Conservation (phyloP, 2,329 filamentous ascomycete species). For the Neurospora crassa region DNA sequence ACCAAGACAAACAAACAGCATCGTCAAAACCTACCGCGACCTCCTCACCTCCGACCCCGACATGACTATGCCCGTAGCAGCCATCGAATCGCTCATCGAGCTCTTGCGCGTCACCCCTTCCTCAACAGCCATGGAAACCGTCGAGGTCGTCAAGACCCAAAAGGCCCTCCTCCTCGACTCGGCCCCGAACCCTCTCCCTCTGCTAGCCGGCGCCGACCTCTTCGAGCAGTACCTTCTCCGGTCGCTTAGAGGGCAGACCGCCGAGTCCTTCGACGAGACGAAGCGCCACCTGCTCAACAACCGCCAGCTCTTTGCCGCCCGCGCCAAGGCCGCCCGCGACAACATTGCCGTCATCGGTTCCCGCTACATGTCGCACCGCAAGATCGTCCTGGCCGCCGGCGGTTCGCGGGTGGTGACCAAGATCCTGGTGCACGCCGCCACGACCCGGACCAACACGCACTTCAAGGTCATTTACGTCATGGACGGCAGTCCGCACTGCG, state of each 20-base stretch:
- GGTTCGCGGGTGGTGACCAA: slow-evolving; percentile 76
- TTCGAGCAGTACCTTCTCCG: slow-evolving; percentile 91
- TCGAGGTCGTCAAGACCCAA: slow-evolving; percentile 71
- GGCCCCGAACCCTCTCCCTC: slow-evolving; percentile 80
- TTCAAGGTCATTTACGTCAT: slow-evolving; percentile 81
- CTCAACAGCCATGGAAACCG: slow-evolving; percentile 83
- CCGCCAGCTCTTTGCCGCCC: slow-evolving; percentile 73
- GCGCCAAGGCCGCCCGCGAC: slow-evolving; percentile 76
- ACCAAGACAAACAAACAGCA: slow-evolving; percentile 26
- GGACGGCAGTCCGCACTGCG: slow-evolving; percentile 52
- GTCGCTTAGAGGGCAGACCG: slow-evolving; percentile 48
- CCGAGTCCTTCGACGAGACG: slow-evolving; percentile 62
- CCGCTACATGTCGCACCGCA: slow-evolving; percentile 68
- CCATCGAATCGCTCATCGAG: slow-evolving; percentile 56
- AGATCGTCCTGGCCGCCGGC: slow-evolving; percentile 82
- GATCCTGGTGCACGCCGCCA: slow-evolving; percentile 64
- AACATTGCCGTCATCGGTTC: slow-evolving; percentile 74
- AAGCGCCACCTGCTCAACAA: slow-evolving; percentile 78
- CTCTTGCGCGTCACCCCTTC: slow-evolving; percentile 72
- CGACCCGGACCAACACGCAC: slow-evolving; percentile 42
- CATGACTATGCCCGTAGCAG: slow-evolving; percentile 86
- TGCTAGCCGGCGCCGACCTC: slow-evolving; percentile 88
- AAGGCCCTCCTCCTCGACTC: slow-evolving; percentile 67
- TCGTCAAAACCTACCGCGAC: slow-evolving; percentile 44
- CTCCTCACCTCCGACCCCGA: slow-evolving; percentile 61